phyloP scores from a whole-genome alignment of 257 asterid species.

The Solanum verrucosum region DNA sequence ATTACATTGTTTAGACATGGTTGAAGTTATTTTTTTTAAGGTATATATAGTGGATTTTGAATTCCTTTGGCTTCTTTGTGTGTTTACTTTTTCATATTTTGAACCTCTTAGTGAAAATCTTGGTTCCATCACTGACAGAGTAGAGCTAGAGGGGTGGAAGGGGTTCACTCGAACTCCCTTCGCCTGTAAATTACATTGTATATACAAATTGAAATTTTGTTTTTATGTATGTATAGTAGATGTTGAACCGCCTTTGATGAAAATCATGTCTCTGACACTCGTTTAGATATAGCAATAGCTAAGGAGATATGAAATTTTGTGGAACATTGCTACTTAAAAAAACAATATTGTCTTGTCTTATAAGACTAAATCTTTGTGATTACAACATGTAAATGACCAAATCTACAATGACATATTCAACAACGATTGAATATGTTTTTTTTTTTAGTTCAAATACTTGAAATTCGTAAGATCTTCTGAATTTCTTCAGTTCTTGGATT shows the following conservation, averaged over 20 bases:
- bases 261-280: not conserved
- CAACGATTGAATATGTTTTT: not conserved
- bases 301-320: not conserved
- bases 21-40: not conserved
- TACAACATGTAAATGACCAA: not conserved
- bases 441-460: not conserved
- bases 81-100: not conserved
- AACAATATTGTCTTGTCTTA: not conserved
- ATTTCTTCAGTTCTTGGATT: not conserved
- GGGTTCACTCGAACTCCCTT: not conserved
- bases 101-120: not conserved
- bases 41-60: not conserved
- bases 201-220: not conserved
- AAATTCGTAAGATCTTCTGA: not conserved
- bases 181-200: not conserved
- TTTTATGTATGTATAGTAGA: not conserved
- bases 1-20: not conserved
- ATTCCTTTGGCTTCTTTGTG: not conserved
- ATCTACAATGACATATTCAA: not conserved
- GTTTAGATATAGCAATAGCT: not conserved
- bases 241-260: not conserved
- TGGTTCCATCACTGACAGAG: not conserved
- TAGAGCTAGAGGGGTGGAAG: not conserved
- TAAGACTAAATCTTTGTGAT: not conserved
- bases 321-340: not conserved